A percentile compares a stretch with the other conserved stretches of the same genome.
Evolutionary conservation across 805 yeast genomes (phyloP).

Genomic region (Metschnikowia bowlesiae): DNA sequence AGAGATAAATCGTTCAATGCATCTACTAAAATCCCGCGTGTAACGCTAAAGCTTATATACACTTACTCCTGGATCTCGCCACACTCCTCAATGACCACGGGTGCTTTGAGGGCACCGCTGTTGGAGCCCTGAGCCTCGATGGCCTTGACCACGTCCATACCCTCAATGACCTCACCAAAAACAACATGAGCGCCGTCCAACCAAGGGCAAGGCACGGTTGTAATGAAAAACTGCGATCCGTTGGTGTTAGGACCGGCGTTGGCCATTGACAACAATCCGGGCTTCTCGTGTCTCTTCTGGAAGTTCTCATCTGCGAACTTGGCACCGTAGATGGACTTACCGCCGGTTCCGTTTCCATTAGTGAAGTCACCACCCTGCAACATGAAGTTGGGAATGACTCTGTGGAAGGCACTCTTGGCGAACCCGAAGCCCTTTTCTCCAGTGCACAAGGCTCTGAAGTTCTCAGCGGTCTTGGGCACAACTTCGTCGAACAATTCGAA

Average conservation of each 20-base stretch:
- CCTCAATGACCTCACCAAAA: conserved; percentile 25
- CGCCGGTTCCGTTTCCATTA: conserved; percentile 15
- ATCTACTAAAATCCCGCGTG: background rate
- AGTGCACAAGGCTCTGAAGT: conserved; percentile 18
- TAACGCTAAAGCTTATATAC: background rate
- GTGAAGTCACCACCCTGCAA: conserved; percentile 18
- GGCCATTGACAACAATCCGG: conserved; percentile 18
- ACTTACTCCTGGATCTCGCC: conserved; percentile 22
- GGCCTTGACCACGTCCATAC: conserved; percentile 23
- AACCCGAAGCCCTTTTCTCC: conserved; percentile 19
- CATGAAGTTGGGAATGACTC: conserved; percentile 17
- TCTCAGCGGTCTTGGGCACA: conserved; percentile 17
- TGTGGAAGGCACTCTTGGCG: conserved; percentile 16
- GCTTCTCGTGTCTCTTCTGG: conserved; percentile 14
- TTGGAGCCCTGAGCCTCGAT: conserved; percentile 23
- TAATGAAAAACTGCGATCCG: conserved; percentile 17
- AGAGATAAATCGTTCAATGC: conserved; percentile 5
- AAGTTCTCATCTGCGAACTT: conserved; percentile 17
- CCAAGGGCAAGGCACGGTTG: conserved; percentile 23
- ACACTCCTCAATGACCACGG: conserved; percentile 25
- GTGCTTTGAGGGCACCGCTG: conserved; percentile 16
- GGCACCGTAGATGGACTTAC: conserved; percentile 17
- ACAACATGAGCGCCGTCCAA: conserved; percentile 26
- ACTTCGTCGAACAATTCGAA: conserved; percentile 18
- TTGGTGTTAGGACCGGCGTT: conserved; percentile 18